Conservation (phyloP, 768 basidiomycete genomes). For the Calvatia gigantea region DNA sequence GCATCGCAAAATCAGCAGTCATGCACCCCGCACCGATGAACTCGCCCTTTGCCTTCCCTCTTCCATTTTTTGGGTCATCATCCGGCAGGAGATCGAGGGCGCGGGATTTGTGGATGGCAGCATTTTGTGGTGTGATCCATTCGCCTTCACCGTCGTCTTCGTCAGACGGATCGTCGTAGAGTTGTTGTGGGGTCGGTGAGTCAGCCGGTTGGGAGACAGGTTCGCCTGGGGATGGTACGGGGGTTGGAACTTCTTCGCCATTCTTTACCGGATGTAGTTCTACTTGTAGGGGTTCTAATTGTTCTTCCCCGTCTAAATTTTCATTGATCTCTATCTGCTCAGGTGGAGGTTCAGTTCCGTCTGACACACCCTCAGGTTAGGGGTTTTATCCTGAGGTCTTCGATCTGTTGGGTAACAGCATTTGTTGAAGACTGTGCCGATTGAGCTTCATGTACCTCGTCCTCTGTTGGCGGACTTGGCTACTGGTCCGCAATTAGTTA, state of each 20-base stretch:
- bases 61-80: slow-evolving; percentile 33
- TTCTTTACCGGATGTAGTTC: slow-evolving; percentile 14
- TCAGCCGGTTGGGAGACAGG: no score
- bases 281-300: slow-evolving; percentile 14
- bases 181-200: slow-evolving; percentile 24
- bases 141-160: slow-evolving; percentile 86
- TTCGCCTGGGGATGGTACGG: slow-evolving; percentile 13
- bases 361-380: neutral
- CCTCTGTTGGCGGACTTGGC: slow-evolving; percentile 13
- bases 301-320: slow-evolving; percentile 16
- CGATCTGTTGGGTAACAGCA: neutral
- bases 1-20: slow-evolving; percentile 99
- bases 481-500: slow-evolving; percentile 28
- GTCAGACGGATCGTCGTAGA: slow-evolving; percentile 76
- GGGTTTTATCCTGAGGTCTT: neutral
- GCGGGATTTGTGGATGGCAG: slow-evolving; percentile 80
- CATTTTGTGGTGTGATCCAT: slow-evolving; percentile 95
- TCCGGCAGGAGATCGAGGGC: slow-evolving; percentile 80
- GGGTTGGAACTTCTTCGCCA: slow-evolving; percentile 9
- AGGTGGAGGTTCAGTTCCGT: slow-evolving; percentile 9
- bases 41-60: slow-evolving; percentile 34
- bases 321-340: slow-evolving; percentile 9
- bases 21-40: slow-evolving; percentile 77
- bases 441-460: neutral
- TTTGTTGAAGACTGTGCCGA: neutral